These are phyloP conservation scores for Trichoderma asperellum DNA, from an alignment of 2,329 filamentous ascomycete genomes.

Conservation along the genomic window DNA sequence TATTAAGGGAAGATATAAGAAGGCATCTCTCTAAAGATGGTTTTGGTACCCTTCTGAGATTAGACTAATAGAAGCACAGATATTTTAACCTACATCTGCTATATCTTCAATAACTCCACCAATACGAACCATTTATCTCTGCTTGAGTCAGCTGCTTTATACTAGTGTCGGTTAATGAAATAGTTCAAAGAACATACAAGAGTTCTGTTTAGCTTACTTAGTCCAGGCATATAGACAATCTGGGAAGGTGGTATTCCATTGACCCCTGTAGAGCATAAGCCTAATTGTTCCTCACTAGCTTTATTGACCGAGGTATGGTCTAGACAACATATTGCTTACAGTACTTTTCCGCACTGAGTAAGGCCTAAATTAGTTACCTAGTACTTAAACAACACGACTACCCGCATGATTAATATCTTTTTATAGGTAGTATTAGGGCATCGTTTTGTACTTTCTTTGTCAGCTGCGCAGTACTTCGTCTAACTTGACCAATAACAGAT, in stretches of 20 bases:
- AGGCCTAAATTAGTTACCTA: background rate
- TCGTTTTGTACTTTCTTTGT: too few species aligned
- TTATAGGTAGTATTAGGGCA: too few species aligned
- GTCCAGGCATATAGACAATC: background rate
- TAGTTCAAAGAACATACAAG: background rate
- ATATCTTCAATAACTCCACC: background rate
- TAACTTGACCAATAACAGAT: too few species aligned
- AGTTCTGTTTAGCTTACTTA: background rate
- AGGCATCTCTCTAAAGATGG: background rate
- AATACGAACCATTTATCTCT: background rate
- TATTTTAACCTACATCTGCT: background rate
- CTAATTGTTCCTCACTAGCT: background rate
- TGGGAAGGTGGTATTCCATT: background rate
- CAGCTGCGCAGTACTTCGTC: too few species aligned
- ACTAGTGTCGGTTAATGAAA: background rate
- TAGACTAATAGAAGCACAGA: background rate
- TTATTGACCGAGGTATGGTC: background rate
- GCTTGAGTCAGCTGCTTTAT: background rate
- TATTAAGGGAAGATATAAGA: background rate
- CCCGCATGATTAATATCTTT: background rate
- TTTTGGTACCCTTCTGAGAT: background rate
- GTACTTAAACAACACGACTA: background rate
- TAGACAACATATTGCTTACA: background rate
- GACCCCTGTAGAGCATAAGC: constrained; percentile 7
- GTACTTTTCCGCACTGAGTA: background rate